Evolutionary conservation across 257 asterid species (phyloP).

Genomic region (Solanum sejunctum): DNA sequence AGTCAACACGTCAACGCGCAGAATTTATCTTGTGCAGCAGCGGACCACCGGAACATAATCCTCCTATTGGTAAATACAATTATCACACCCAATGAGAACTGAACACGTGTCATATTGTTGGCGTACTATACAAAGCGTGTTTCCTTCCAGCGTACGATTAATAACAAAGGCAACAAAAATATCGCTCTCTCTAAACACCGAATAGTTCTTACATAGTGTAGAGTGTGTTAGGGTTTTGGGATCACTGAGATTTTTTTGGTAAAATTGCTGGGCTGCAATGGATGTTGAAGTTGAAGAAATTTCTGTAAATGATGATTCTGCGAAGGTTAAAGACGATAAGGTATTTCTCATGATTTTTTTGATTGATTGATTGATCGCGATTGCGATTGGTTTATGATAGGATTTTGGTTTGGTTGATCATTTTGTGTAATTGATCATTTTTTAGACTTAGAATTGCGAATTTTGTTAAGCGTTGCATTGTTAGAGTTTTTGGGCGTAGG

Average conservation of each 20-base stretch:
- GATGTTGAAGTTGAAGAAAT: neutral
- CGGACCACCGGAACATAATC: neutral
- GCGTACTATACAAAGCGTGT: neutral
- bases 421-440: neutral
- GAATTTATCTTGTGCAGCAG: neutral
- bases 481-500: neutral
- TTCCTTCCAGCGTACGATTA: neutral
- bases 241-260: neutral
- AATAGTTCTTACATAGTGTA: neutral
- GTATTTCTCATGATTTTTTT: neutral
- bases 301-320: neutral
- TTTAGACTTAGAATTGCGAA: neutral
- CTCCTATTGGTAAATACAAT: neutral
- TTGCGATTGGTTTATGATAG: neutral
- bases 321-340: neutral
- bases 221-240: neutral
- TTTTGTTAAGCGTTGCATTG: neutral
- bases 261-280: neutral
- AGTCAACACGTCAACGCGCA: neutral
- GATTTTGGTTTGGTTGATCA: neutral
- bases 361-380: neutral
- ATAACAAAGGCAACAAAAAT: neutral
- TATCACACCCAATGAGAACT: neutral
- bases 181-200: neutral
- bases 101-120: neutral